phyloP scores from a whole-genome alignment of 2,329 filamentous ascomycete species.

The Macroventuria anomochaeta region DNA sequence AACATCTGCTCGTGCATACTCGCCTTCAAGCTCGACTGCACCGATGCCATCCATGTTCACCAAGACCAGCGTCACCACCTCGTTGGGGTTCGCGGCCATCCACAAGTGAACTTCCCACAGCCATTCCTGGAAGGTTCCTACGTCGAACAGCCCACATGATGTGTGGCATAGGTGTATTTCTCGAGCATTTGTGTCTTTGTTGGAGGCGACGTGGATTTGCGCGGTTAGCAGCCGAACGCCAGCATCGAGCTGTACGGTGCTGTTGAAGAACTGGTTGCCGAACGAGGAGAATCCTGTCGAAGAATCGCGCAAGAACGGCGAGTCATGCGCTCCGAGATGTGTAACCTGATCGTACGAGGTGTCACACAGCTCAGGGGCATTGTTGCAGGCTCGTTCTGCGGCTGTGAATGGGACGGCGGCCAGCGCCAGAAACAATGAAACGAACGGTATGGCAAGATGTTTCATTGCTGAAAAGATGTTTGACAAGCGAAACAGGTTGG shows the following conservation, averaged over 20 bases:
- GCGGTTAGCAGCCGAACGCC: constrained; percentile 74
- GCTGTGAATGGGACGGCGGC: constrained; percentile 7
- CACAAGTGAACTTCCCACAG: constrained; percentile 67
- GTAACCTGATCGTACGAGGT: constrained; percentile 72
- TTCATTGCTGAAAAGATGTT: constrained; percentile 6
- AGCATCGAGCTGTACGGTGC: constrained; percentile 70
- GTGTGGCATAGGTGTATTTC: constrained; percentile 73
- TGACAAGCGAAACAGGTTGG: neutral
- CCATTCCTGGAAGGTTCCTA: constrained; percentile 69
- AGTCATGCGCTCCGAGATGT: constrained; percentile 76
- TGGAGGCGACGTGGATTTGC: constrained; percentile 69
- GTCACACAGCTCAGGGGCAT: constrained; percentile 75
- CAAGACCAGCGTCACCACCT: constrained; percentile 74
- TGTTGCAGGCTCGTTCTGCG: constrained; percentile 68
- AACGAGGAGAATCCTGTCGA: constrained; percentile 65
- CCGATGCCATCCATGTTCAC: constrained; percentile 69
- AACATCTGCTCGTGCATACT: constrained; percentile 57
- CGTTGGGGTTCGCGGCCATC: constrained; percentile 71
- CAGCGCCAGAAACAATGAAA: constrained; percentile 18
- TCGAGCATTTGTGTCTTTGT: constrained; percentile 28
- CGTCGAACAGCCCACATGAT: constrained; percentile 69
- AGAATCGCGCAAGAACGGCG: constrained; percentile 70
- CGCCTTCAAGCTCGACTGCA: constrained; percentile 60
- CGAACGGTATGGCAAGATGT: constrained; percentile 4
- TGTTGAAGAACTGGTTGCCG: constrained; percentile 76